Evolutionary conservation across 2,329 filamentous ascomycete species (phyloP), one percentile per base, ranked within the genome.

Genomic region (Hypoxylon sp.): DNA sequence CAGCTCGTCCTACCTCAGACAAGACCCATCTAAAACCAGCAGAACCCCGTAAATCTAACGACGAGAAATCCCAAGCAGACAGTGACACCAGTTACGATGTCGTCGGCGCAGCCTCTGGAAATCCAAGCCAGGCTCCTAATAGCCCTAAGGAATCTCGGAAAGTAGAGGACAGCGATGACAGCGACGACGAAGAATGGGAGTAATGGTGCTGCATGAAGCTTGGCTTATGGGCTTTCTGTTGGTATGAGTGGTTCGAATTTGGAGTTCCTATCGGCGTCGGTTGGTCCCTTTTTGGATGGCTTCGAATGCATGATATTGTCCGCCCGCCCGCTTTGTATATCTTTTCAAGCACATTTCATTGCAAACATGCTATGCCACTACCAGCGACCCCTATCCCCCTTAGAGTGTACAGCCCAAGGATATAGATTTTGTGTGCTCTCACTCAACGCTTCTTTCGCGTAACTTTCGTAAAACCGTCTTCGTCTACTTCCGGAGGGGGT

Each of bases 71-170:
- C 25, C 92, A 96, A 73, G 90, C 94, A 6, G 96, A 96, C 75
- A 98, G 95, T 78, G 96, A 99, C 74, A 93, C 93, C 17, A 97
- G 94, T 82, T 99, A 99, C 79, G 96, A 99, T 78, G 86, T 99
- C 34, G 93, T 99, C 49, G 91, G 92, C 6, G 90, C 91, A 5
- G 84, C 89, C 49, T 94, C 92, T 56, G 92, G 92, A 52, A 87
- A 89, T 48, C 89, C 90, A 38, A 97, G 93, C 78, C 91, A 92
- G 71, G 91, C 93, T 17, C 91, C 93, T 23, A 87, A 81, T 77
- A 90, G 88, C 76, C 88, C 88, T 25, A 89, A 88, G 77, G 87
- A 86, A 34, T 74, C 81, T 17, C 82, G 82, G 68, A 86, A 86
- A 78, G 83, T 76, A 6, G 85, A 86, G 56, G 89, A 92, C 68